Evolutionary conservation across 2,329 filamentous ascomycete genomes (phyloP), one percentile per base, ranked within the genome.

Genomic region (Metarhizium sp.): DNA sequence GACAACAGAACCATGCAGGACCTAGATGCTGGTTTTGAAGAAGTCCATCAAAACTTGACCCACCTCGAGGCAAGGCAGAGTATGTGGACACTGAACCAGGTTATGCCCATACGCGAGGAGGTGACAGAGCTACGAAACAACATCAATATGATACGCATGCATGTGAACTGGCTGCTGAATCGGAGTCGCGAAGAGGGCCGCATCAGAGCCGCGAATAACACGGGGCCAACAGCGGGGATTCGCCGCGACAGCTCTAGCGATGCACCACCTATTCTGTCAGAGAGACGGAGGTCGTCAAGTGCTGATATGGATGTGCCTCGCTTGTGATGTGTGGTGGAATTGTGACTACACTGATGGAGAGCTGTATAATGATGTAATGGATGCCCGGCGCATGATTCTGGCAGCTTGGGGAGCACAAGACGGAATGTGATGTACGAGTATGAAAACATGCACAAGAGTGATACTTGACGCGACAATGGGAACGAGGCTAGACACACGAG

Each of bases 61-160:
- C 81, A 84, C 56, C 73, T 83, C 51, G 81, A 85, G 62, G 78
- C 78, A 3, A 76, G 80, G 51, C 81, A 84, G 63, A 81, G 77
- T 36, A 78, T 83, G 67, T 78, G 81, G 74, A 74, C 82, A 8
- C 74, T 85, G 63, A 84, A 83, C 61, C 80, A 85, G 65, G 78
- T 81, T 5, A 75, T 82, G 62, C 80, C 78, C 7, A 77, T 85
- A 58, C 80, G 82, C 55, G 81, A 85, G 57, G 80, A 84, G 66
- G 75, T 85, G n/a, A 76, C 78, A 4, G 82, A 85, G 64, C 70
- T 82, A 46, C 73, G 77, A 47, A 81, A 77, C 67, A 81, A 76
- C 59, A 71, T 81, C 57, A 80, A 79, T 52, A 78, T 81, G 61
- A 73, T 83, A 47, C 75, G 76, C 54, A 82, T 82, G 79, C 79